These are phyloP conservation scores for Tolypocladium endophyticum DNA, from an alignment of 2,329 filamentous ascomycete species.

Conservation along the genomic window DNA sequence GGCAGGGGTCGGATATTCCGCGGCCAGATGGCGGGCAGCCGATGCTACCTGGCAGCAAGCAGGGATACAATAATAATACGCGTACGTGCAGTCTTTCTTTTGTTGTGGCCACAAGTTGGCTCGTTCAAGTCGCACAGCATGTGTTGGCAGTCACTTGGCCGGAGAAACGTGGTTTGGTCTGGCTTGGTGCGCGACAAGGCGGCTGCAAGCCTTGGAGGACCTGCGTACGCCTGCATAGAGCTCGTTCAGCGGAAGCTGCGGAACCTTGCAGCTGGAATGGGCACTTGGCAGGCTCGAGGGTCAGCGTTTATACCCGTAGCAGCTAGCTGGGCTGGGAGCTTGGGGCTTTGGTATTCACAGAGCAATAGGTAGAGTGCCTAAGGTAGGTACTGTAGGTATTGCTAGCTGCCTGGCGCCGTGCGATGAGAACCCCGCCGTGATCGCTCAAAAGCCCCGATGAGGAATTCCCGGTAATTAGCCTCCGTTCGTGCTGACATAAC, in stretches of 20 bases:
- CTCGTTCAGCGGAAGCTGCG: neutral
- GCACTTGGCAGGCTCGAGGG: neutral
- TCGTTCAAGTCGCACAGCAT: neutral
- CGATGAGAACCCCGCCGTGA: neutral
- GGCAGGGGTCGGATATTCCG: neutral
- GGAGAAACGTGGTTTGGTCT: neutral
- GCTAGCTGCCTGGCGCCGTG: neutral
- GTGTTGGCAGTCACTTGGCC: neutral
- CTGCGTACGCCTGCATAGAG: neutral
- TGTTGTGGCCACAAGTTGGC: neutral
- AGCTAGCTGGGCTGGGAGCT: neutral
- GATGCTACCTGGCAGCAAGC: neutral
- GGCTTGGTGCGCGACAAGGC: neutral
- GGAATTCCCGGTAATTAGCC: slow-evolving; percentile 14
- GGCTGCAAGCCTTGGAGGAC: neutral
- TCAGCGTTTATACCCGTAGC: no score
- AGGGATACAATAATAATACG: neutral
- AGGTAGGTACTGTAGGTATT: no score
- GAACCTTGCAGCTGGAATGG: neutral
- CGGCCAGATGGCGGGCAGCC: neutral
- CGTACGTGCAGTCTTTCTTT: neutral
- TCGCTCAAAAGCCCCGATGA: neutral
- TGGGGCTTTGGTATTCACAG: neutral
- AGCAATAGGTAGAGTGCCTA: neutral
- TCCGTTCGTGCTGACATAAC: slow-evolving; percentile 14